Evolutionary conservation across 2,329 filamentous ascomycete species (phyloP).

Genomic region (Amylocarpus encephaloides): DNA sequence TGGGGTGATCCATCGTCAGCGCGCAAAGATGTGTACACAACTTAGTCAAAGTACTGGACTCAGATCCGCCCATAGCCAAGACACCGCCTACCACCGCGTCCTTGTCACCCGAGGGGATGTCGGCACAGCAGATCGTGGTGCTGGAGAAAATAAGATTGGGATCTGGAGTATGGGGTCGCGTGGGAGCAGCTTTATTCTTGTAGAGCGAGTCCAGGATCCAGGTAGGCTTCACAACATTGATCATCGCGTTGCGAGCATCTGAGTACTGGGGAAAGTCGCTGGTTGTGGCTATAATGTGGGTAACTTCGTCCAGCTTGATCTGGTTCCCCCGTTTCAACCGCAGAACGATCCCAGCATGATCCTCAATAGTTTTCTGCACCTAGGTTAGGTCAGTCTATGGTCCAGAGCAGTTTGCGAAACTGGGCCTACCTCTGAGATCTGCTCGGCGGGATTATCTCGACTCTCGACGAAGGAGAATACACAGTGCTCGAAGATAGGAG

Average conservation of each 20-base stretch:
- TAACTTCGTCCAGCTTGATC: constrained; percentile 41
- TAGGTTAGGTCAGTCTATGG: constrained; percentile 5
- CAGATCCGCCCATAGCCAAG: constrained; percentile 80
- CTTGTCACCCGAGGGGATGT: constrained; percentile 78
- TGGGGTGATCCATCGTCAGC: constrained; percentile 66
- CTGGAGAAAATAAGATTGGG: constrained; percentile 84
- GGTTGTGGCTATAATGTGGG: constrained; percentile 66
- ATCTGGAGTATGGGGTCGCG: constrained; percentile 84
- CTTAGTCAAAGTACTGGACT: constrained; percentile 63
- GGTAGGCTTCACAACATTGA: constrained; percentile 73
- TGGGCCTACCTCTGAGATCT: constrained; percentile 16
- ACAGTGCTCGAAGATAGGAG: constrained; percentile 24
- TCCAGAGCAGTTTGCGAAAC: background rate
- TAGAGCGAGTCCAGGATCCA: constrained; percentile 72
- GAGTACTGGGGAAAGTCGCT: constrained; percentile 89
- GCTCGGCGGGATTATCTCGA: constrained; percentile 15
- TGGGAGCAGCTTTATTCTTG: constrained; percentile 65
- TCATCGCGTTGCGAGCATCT: constrained; percentile 66
- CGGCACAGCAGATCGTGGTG: constrained; percentile 74
- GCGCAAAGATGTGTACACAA: constrained; percentile 86
- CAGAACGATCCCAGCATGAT: constrained; percentile 33
- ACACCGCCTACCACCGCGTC: constrained; percentile 89
- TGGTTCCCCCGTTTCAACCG: constrained; percentile 35
- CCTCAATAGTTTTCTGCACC: constrained; percentile 24
- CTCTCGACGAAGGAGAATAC: constrained; percentile 26